These are phyloP conservation scores for Chytriomyces confervae DNA, from an alignment of 192 early-diverging fungal species.

Conservation along the genomic window DNA sequence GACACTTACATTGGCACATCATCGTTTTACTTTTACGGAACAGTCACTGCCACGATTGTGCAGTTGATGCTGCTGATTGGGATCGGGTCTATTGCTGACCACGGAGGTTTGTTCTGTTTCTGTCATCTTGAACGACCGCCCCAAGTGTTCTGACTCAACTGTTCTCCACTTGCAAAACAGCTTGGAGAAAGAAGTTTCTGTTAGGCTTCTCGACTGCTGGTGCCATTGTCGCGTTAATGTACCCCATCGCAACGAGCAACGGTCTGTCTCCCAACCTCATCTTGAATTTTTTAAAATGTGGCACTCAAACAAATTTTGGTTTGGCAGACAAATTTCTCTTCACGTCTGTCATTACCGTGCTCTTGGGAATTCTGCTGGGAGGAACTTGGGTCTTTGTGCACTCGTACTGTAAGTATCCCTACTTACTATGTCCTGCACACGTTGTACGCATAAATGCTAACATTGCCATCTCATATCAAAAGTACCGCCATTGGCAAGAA, in stretches of 20 bases:
- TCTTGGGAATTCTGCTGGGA: conserved; percentile 23
- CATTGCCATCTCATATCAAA: not conserved
- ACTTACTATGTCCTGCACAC: not conserved
- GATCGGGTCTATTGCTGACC: conserved; percentile 47
- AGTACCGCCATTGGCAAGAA: conserved; percentile 19
- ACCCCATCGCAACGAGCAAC: conserved; percentile 4
- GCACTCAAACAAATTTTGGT: too few species aligned
- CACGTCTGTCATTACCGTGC: conserved; percentile 19
- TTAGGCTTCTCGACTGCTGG: conserved; percentile 23
- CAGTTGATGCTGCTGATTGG: conserved; percentile 43
- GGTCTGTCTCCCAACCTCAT: not conserved
- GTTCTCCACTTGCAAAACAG: not conserved
- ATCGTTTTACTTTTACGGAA: conserved; percentile 43
- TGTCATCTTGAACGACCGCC: not conserved
- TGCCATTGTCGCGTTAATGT: conserved; percentile 18
- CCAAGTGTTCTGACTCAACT: not conserved
- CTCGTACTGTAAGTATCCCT: conserved; percentile 14
- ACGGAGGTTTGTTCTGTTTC: conserved; percentile 31
- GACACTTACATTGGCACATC: conserved; percentile 35
- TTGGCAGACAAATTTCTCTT: not conserved
- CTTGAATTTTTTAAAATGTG: too few species aligned
- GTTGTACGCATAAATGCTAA: not conserved
- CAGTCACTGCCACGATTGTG: conserved; percentile 32
- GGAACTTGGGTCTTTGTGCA: conserved; percentile 37
- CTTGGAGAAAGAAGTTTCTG: conserved; percentile 35